Evolutionary conservation across 2,329 filamentous ascomycete species (phyloP), one percentile per base, ranked within the genome.

Genomic region (Exophiala alcalophila): DNA sequence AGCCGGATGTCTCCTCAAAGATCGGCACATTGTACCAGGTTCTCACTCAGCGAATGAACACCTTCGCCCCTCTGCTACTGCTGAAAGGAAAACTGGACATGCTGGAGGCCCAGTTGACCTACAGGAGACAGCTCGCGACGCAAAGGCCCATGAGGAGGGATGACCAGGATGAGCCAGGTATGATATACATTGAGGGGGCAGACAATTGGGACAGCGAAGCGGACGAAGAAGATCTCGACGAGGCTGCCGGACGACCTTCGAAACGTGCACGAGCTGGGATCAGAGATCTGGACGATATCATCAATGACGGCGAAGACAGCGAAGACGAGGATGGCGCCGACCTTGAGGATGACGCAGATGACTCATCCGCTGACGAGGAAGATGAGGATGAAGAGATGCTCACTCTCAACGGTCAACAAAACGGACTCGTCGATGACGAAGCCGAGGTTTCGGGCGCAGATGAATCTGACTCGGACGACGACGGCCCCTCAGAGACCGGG

Each of bases 31-130:
- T 98, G 40, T 86, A 91, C 64, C 84, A 85, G 60, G 91, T 97
- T 12, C 78, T 97, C 47, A 84, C 89, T 50, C 87, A 94, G 67
- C 81, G 92, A 28, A 84, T 89, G 23, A 83, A 82, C 52, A 89
- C 87, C 11, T 73, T 97, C 16, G 81, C 85, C 49, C 87, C 85
- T 53, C 72, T 98, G 31, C 72, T 98, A 24, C 79, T 90, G 14
- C 76, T 98, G 47, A 96, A 96, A 71, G 92, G 92, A 16, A 95
- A 96, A 66, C 75, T 98, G 21, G 91, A 97, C 61, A 87, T 98
- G 79, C 75, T 97, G 34, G 85, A 92, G 58, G 83, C 87, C 5
- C 92, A 98, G 67, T 83, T 97, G 64, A 80, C 86, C 57, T 70
- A 95, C 57, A 76, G 92, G 35, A 80, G 80, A 57, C 78, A 76